Evolutionary conservation across 768 basidiomycete species (phyloP).

Genomic region (Mycena alexandri): DNA sequence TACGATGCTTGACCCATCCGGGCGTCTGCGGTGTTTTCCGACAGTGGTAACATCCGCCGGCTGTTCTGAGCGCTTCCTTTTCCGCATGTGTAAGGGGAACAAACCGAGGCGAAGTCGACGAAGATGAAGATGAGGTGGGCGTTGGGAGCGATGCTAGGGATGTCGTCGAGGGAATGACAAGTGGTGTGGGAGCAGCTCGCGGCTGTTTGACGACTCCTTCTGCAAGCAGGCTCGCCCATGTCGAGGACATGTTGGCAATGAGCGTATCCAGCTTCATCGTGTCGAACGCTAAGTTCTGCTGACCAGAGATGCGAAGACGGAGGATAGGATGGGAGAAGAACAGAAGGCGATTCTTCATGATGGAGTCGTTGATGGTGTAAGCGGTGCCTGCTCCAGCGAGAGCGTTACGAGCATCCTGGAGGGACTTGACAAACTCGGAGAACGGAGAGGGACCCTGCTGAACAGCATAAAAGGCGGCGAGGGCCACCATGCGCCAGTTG

Average conservation of each 20-base stretch:
- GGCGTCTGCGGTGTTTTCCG: slow-evolving; percentile 11
- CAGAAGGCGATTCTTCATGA: slow-evolving; percentile 9
- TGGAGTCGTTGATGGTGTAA: background rate
- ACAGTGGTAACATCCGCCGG: slow-evolving; percentile 12
- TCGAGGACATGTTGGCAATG: slow-evolving; percentile 10
- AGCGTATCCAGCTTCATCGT: slow-evolving; percentile 11
- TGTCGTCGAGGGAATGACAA: background rate
- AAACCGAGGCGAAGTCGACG: background rate
- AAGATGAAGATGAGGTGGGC: background rate
- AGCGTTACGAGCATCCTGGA: background rate
- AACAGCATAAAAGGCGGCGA: slow-evolving; percentile 7
- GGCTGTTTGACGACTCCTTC: slow-evolving; percentile 5
- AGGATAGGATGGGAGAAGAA: slow-evolving; percentile 13
- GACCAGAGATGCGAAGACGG: background rate
- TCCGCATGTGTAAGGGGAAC: slow-evolving; percentile 12
- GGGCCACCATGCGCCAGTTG: slow-evolving; percentile 12
- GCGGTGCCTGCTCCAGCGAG: background rate
- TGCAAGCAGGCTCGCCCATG: slow-evolving; percentile 8
- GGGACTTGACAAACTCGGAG: slow-evolving; percentile 1
- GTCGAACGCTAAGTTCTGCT: background rate
- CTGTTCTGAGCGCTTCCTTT: slow-evolving; percentile 2
- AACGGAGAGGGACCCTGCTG: background rate
- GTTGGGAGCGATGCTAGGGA: background rate
- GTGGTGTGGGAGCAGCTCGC: background rate
- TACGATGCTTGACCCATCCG: slow-evolving; percentile 1